Base-by-base conservation (phyloP, 2,329 filamentous ascomycete genomes). In the Simplicillium sp. region DNA sequence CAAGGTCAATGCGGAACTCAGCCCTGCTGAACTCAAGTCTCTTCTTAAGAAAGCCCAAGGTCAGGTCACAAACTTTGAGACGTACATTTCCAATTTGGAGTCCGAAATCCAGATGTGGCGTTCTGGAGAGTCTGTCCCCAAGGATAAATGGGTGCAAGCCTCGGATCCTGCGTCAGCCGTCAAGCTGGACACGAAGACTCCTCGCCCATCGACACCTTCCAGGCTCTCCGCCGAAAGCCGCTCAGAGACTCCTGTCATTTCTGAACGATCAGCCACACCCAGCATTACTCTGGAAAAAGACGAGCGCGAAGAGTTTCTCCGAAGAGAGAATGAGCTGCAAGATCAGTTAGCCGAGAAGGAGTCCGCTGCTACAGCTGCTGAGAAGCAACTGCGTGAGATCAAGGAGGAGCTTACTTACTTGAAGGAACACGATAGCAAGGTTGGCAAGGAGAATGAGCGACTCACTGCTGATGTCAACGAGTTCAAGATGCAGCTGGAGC, bases 1-100 rank as follows among this genome's bases (percentile, higher is more conserved):
- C 64, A 98, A 97, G 82, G 84, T 98, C 75, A 98, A 98, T 59
- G 89, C 90, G 36, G 92, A 98, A 64, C 77, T 98, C 54, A 97
- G 90, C 55, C 92, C 92, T 36, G 80, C 88, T 11, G 92, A 98
- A 64, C 80, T 98, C 70, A 98, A 97, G 67, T 75, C 81, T 38
- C 75, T 96, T 55, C 80, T 98, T 59, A 89, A 87, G 66, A 95
- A 95, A 65, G 87, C 88, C 12, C 89, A 95, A 63, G 80, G 77
- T 39, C 89, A 96, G 60, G 82, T 92, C 50, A 87, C 85, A 16
- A 89, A 80, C 13, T 97, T 94, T 60, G 86, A 95, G 58, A 78
- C 70, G 44, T 97, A 97, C 57, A 85, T 97, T 45, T 74, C 80
- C 15, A 84, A 74, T 31, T 67, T 97, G 44, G 89, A 98, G 57